Base-by-base conservation (phyloP, 495 filamentous ascomycete species). In the Aspergillus saccharolyticus region DNA sequence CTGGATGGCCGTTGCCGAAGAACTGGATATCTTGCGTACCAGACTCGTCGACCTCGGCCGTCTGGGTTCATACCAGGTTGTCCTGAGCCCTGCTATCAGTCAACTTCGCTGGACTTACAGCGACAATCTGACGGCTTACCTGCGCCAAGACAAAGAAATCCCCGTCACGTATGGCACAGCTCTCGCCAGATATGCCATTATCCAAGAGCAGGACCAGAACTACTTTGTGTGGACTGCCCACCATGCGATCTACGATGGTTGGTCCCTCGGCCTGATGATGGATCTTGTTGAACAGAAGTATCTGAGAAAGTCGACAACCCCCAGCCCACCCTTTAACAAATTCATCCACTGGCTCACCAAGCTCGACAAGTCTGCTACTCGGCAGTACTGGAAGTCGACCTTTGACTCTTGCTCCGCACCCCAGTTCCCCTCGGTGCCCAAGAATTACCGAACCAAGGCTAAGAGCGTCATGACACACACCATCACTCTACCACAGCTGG, bases 231-330 rank as follows among this genome's bases (percentile, higher is more conserved):
- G 77, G 58, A 84, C 79, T 0, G 75, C 80, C 52, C 84, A 87
- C 59, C 85, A 88, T 55, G 78, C 80, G 1, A 50, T 86, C 0
- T 87, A 85, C 50, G 85, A 87, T 58, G 84, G 83, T 9, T 84
- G 80, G 78, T 79, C 25, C 25, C 73, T 83, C 69, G 72, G 74
- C 24, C 63, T 62, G 28, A 53, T 65, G 10, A 24, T 61, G 19
- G 58, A 65, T 17, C 44, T 44, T 4, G 55, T 61, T 1, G 54
- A 61, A 20, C 42, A 43, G 4, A 44, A 50, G 15, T 57, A 57
- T 21, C 49, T 50, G 5, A 54, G 33, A 15, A 48, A 53, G 47
- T 42, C 50, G 20, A 14, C 50, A 16, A 19, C 19, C 46, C 46
- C 19, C 46, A 18, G 46, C 10, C 46, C 46, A 18, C 46, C 46